Conservation (phyloP, 2,329 filamentous ascomycete genomes). For the Pseudogymnoascus sp. region DNA sequence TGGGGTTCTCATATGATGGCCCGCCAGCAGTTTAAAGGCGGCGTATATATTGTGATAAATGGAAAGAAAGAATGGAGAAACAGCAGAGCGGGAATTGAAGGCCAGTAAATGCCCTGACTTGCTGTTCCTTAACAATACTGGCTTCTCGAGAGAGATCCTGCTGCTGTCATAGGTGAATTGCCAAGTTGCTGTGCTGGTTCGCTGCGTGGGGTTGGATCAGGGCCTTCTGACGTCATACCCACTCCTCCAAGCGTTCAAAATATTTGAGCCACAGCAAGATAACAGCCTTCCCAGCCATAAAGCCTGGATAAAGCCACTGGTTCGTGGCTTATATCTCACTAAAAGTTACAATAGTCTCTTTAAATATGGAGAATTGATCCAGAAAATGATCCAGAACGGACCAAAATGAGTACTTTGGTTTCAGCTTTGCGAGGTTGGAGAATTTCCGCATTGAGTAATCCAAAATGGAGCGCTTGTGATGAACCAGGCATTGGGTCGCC, state of each 20-base stretch:
- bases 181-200: neutral
- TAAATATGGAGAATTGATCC: neutral
- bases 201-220: neutral
- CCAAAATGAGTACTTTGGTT: neutral
- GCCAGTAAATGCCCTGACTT: neutral
- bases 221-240: neutral
- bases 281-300: neutral
- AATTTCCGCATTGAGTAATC: neutral
- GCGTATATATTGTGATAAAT: neutral
- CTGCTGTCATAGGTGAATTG: constrained; percentile 1
- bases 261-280: neutral
- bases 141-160: neutral
- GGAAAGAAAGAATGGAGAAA: neutral
- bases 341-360: neutral
- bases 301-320: neutral
- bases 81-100: neutral
- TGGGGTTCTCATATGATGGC: neutral
- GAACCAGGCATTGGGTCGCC: neutral
- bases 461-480: neutral
- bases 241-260: neutral
- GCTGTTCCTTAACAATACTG: neutral
- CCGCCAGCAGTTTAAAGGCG: neutral
- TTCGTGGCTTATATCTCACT: neutral
- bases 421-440: neutral
- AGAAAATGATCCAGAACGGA: neutral